Evolutionary conservation across 2,329 filamentous ascomycete species (phyloP), one percentile per base, ranked within the genome.

Genomic region (Albophoma yamanashiensis): DNA sequence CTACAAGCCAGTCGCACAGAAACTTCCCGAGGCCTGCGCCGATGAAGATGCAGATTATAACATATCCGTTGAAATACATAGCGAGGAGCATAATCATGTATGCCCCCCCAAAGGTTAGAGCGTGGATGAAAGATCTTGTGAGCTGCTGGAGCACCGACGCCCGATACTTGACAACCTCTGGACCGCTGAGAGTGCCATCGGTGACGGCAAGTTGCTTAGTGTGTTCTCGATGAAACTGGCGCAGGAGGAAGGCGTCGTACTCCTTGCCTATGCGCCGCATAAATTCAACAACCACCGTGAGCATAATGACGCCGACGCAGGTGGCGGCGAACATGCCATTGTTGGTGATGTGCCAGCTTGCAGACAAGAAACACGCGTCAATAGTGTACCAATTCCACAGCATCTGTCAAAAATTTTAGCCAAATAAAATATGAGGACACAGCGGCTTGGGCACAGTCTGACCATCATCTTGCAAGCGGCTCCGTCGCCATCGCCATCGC

Each of bases 371-470:
- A 74, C 86, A 91, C 25, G 86, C 75, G 69, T 89, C 84, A 67
- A 89, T 78, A 2, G 85, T 87, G 72, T 88, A 79, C 87, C 88
- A 91, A 70, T 91, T 91, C 88, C 88, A 91, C 40, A 89, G 75
- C 88, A 91, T 91, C 86, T 89, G 31, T 7, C 14, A 50, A 50
- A 3, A 9, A 8, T 42, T 25, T 60, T 14, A 59, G 57, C 63
- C 50, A 61, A 59, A 25, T 47, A 20, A 31, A 31, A 55, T 31
- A 34, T 50, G 57, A 17, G 27, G 5, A 36, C n/a, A 36, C 34
- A 15, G 4, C 15, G 27, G 17, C n/a, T 7, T 20, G 59, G 36
- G 60, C 67, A 36, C 7, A 25, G 22, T 14, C n/a, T 12, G 66
- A 75, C 73, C 39, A 66, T 67, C 47, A 74, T 66, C 59, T 73